These are phyloP conservation scores for Fusarium sp. DNA, from an alignment of 2,329 filamentous ascomycete species.

Conservation along the genomic window DNA sequence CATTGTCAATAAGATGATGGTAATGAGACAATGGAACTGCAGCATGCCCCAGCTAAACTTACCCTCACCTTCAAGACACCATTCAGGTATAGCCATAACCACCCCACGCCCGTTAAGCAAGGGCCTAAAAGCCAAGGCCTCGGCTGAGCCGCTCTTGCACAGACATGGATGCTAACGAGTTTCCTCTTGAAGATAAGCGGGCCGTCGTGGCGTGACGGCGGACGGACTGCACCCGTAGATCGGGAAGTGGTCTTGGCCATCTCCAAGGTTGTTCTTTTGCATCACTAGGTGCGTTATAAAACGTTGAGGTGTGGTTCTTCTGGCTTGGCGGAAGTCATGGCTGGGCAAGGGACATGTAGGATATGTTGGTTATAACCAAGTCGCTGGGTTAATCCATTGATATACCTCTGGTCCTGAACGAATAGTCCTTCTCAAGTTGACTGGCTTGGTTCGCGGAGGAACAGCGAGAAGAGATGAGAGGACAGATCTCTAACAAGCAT, in stretches of 20 bases:
- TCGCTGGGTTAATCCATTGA: neutral
- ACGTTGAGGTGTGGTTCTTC: neutral
- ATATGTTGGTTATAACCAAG: neutral
- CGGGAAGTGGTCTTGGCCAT: neutral
- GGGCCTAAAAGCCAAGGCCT: neutral
- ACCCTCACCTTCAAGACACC: neutral
- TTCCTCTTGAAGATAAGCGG: neutral
- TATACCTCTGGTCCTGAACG: neutral
- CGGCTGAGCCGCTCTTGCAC: neutral
- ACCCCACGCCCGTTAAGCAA: neutral
- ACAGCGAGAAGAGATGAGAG: neutral
- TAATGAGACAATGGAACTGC: neutral
- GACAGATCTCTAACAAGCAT: neutral
- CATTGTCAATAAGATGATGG: neutral
- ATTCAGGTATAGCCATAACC: neutral
- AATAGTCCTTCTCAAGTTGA: neutral
- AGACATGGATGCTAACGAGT: neutral
- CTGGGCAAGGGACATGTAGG: neutral
- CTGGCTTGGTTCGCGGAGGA: neutral
- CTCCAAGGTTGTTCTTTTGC: neutral
- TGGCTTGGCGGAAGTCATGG: neutral
- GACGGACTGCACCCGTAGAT: neutral
- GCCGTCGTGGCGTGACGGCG: neutral
- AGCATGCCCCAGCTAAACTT: neutral
- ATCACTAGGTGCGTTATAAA: slow-evolving; percentile 1